Percentiles rank a stretch among this genome's conserved stretches.
These are phyloP conservation scores for Cryptosporidium andersoni DNA, from an alignment of 169 alveolate genomes.

Conservation along the genomic window DNA sequence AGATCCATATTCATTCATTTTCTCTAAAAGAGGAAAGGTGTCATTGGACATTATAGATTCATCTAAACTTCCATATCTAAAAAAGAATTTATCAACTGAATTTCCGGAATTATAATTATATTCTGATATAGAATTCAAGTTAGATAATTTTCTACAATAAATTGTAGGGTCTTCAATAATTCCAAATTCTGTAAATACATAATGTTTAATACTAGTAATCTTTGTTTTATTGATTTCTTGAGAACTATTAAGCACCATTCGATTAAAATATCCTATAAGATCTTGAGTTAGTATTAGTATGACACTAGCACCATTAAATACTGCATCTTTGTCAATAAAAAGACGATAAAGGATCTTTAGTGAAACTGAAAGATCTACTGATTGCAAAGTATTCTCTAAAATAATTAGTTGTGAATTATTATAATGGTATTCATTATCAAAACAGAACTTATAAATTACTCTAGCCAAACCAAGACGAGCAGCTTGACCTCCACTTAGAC, in stretches of 20 bases:
- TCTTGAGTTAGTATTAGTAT: conserved; percentile 50
- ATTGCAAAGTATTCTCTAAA: conserved; percentile 43
- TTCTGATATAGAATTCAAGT: background rate
- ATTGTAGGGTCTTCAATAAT: conserved; percentile 31
- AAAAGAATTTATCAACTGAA: background rate
- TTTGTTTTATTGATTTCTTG: background rate
- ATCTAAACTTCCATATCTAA: background rate
- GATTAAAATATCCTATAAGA: conserved; percentile 19
- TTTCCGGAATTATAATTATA: background rate
- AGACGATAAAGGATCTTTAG: conserved; percentile 24
- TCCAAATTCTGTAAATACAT: conserved; percentile 45
- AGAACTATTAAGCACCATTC: too few species aligned
- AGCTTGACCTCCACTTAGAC: conserved; percentile 65
- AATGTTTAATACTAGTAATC: conserved; percentile 28
- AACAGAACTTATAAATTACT: conserved; percentile 34
- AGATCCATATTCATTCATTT: conserved; percentile 48
- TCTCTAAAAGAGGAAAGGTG: conserved; percentile 32
- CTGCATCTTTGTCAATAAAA: conserved; percentile 34
- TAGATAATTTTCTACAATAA: background rate
- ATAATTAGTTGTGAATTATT: conserved; percentile 16
- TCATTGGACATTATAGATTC: conserved; percentile 43
- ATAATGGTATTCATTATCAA: background rate
- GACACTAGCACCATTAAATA: conserved; percentile 27
- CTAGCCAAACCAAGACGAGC: conserved; percentile 65
- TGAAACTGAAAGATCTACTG: conserved; percentile 53